Conservation (phyloP, 176 grass and related monocot species). For the Bonia amplexicaulis region DNA sequence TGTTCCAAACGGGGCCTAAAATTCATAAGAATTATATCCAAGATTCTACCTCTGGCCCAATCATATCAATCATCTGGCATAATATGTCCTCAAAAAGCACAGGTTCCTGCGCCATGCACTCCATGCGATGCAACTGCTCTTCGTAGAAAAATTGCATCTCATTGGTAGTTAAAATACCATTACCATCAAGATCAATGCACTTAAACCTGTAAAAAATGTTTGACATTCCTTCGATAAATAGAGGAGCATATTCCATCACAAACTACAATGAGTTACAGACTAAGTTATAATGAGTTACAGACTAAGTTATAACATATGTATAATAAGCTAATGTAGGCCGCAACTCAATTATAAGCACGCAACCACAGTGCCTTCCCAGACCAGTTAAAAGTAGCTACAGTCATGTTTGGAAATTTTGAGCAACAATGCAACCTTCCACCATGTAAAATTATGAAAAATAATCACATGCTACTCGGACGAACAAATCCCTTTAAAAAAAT, state of each 20-base stretch:
- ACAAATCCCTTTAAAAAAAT: background rate
- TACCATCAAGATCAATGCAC: constrained; percentile 98
- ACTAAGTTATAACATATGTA: background rate
- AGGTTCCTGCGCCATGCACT: constrained; percentile 98
- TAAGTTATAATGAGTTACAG: background rate
- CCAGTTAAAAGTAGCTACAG: background rate
- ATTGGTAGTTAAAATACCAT: constrained; percentile 82
- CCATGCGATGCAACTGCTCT: constrained; percentile 98
- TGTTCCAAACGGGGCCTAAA: background rate
- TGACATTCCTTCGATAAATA: constrained; percentile 13
- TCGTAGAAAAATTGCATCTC: constrained; percentile 99
- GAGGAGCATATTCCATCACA: background rate
- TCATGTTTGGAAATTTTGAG: background rate
- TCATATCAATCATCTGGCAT: constrained; percentile 99
- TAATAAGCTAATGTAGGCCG: background rate
- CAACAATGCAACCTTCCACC: background rate
- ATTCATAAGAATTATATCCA: constrained; percentile 5
- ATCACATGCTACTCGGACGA: background rate
- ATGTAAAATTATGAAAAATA: background rate
- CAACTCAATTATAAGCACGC: background rate
- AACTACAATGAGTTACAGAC: background rate
- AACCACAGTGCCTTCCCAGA: background rate
- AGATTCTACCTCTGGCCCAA: constrained; percentile 83
- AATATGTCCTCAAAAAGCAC: constrained; percentile 98
- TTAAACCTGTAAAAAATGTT: constrained; percentile 75